Conservation (phyloP, 148 eudicot species). For the Amaranthus cruentus region DNA sequence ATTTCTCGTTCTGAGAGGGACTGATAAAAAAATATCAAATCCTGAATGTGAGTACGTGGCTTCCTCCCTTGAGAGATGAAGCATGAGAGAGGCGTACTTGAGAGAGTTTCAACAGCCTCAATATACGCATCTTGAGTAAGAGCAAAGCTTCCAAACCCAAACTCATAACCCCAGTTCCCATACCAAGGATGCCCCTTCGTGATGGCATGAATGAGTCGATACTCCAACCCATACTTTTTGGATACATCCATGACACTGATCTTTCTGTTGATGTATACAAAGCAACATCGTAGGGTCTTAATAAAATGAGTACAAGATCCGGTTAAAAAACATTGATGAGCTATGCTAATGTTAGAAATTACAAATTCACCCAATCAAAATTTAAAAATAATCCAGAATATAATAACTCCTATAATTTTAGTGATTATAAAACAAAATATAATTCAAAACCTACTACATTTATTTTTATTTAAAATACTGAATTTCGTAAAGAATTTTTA, state of each 20-base stretch:
- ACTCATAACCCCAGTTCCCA: conserved; percentile 88
- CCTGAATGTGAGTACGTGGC: conserved; percentile 68
- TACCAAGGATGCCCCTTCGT: conserved; percentile 79
- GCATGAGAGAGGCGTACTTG: conserved; percentile 47
- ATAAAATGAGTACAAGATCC: conserved; percentile 6
- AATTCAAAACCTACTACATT: too few relatives aligned
- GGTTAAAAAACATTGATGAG: conserved; percentile 6
- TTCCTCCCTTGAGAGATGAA: conserved; percentile 62
- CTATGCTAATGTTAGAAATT: not conserved
- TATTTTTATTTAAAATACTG: too few relatives aligned
- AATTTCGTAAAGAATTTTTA: too few relatives aligned
- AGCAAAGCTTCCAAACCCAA: conserved; percentile 82
- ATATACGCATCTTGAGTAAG: conserved; percentile 57
- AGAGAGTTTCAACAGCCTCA: conserved; percentile 51
- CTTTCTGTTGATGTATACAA: conserved; percentile 49
- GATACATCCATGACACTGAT: conserved; percentile 95
- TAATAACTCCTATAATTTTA: too few relatives aligned
- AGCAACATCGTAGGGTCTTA: conserved; percentile 20
- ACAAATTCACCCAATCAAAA: not conserved
- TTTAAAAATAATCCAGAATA: too few relatives aligned
- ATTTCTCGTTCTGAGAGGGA: conserved; percentile 69
- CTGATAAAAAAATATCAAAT: conserved; percentile 67
- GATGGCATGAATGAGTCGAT: conserved; percentile 71
- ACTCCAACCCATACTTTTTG: conserved; percentile 81
- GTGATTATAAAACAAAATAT: too few relatives aligned